Evolutionary conservation across 345 rosid genomes (phyloP), one percentile per base, ranked within the genome.

Genomic region (Geranium brycei): DNA sequence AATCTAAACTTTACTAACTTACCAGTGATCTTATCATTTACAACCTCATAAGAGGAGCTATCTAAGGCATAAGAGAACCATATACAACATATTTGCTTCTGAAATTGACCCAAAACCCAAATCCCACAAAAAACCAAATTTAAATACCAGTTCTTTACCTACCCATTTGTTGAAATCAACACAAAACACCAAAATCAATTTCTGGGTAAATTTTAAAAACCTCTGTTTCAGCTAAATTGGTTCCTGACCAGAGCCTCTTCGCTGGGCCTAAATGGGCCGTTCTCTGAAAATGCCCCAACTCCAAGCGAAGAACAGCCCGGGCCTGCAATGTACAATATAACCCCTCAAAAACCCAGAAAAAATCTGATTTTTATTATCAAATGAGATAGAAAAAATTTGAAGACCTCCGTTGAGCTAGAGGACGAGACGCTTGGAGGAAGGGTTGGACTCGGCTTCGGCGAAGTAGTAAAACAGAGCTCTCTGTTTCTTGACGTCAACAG

Each of bases 251-350:
- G 75, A 18, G 62, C 71, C 31, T 79, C 62, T n/a, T 96, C 95
- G 53, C 85, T 85, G 5, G 99, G 99, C 77, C 99, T 86, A 71
- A 93, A 93, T 4, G 99, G 99, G 8, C 99, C 99, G 62, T 90
- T 88, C 65, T 93, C 99, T 51, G 95, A 86, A 68, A 93, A 93
- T 69, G 97, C 99, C 55, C 99, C 99, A 62, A 90, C 95, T 58
- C 99, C 99, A 60, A 93, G 66, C 57, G 99, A 93, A 66, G 99
- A 93, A 63, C 99, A 93, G 15, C 99, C 99, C n/a, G 99, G 99
- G 62, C 91, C 91, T 86, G 75, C 58, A 73, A 63, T 23, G 11
- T 17, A 62, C 7, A 11, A 41, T 12, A 41, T 12, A 41, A 3
- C 51, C 8, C 12, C 11, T 8, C 4, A 41, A 41, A 41, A 41